Conservation (phyloP, 1,139 yeast species). For the Sugiyamaella pinicola region DNA sequence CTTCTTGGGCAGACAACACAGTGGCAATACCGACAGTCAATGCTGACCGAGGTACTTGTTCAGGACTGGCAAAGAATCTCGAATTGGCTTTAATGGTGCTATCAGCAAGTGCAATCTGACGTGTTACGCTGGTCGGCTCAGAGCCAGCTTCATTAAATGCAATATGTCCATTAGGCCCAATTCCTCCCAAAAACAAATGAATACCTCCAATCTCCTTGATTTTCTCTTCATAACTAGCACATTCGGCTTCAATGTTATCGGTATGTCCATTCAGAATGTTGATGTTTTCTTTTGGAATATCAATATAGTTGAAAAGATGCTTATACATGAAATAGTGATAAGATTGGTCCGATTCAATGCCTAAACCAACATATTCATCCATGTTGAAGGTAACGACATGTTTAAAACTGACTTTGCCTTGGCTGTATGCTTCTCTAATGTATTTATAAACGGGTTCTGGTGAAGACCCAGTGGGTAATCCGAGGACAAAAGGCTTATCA, state of each 20-base stretch:
- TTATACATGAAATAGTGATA: slow-evolving; percentile 64
- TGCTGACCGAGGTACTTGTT: slow-evolving; percentile 57
- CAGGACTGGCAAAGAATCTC: slow-evolving; percentile 52
- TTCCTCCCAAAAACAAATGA: slow-evolving; percentile 61
- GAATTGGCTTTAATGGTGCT: slow-evolving; percentile 61
- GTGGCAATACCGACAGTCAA: slow-evolving; percentile 64
- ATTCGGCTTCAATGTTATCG: slow-evolving; percentile 51
- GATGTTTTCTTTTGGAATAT: slow-evolving; percentile 57
- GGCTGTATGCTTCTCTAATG: slow-evolving; percentile 51
- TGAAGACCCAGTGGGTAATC: slow-evolving; percentile 67
- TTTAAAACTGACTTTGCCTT: slow-evolving; percentile 52
- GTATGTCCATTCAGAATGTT: slow-evolving; percentile 60
- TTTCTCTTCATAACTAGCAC: slow-evolving; percentile 53
- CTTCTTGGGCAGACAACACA: slow-evolving; percentile 59
- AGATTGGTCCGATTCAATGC: slow-evolving; percentile 54
- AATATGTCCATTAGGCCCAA: slow-evolving; percentile 67
- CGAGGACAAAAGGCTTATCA: slow-evolving; percentile 57
- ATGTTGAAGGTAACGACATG: slow-evolving; percentile 64
- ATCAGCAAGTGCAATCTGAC: slow-evolving; percentile 54
- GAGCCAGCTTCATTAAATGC: slow-evolving; percentile 68
- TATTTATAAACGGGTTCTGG: slow-evolving; percentile 60
- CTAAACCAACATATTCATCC: slow-evolving; percentile 61
- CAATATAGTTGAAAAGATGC: slow-evolving; percentile 61
- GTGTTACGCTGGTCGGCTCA: slow-evolving; percentile 50
- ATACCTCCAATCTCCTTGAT: slow-evolving; percentile 56